phyloP scores from a whole-genome alignment of 1,284 basidiomycete species.

The Athelia psychrophila region DNA sequence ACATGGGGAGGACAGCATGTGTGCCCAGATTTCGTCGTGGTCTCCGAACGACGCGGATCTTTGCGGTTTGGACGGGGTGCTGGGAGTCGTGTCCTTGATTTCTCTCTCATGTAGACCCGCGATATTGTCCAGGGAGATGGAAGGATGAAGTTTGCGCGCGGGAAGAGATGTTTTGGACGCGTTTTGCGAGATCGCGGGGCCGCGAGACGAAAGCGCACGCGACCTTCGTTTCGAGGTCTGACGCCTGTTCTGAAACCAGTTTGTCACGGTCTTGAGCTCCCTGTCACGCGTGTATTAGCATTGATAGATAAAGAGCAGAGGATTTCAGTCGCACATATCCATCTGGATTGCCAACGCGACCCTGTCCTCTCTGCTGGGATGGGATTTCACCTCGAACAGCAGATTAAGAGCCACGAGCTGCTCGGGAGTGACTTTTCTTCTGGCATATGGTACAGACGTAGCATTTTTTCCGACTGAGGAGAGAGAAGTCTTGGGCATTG shows the following conservation, averaged over 20 bases:
- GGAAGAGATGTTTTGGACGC: constrained; percentile 4
- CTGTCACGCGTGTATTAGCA: constrained; percentile 6
- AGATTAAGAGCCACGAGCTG: constrained; percentile 38
- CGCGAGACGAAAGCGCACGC: constrained; percentile 9
- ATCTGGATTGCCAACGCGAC: constrained; percentile 36
- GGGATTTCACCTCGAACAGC: constrained; percentile 35
- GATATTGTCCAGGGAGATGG: constrained; percentile 38
- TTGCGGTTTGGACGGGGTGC: neutral
- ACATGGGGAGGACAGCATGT: constrained; percentile 40
- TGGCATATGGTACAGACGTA: constrained; percentile 22
- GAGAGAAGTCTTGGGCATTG: neutral
- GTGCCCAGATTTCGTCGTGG: constrained; percentile 18
- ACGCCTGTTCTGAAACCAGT: constrained; percentile 32
- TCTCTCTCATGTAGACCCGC: constrained; percentile 36
- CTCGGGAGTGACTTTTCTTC: constrained; percentile 32
- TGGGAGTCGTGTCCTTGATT: neutral
- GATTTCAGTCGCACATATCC: constrained; percentile 32
- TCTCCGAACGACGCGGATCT: neutral
- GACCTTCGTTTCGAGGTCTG: constrained; percentile 23
- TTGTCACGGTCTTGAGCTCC: constrained; percentile 33
- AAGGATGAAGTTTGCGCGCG: constrained; percentile 14
- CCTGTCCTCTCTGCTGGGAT: constrained; percentile 43
- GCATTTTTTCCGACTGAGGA: neutral
- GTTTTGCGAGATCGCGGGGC: neutral
- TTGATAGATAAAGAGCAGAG: too few species aligned